A percentile compares a stretch with the other conserved stretches of the same genome.
Conservation (phyloP, 73 alveolate species). For the Paramecium caudatum region DNA sequence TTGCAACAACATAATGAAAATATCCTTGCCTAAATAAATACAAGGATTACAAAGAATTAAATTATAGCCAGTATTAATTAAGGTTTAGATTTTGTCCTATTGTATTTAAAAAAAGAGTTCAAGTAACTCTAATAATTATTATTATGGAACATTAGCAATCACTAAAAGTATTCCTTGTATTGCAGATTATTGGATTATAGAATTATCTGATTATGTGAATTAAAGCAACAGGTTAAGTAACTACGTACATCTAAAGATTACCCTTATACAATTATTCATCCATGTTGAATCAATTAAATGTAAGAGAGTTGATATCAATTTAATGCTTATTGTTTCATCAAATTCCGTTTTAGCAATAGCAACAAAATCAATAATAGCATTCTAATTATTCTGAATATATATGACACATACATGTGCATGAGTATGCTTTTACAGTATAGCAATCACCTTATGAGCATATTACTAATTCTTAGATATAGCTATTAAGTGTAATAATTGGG, state of each 20-base stretch:
- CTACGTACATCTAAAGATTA: not conserved
- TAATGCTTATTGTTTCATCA: not conserved
- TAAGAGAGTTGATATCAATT: slow-evolving; percentile 41
- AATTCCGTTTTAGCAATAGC: not conserved
- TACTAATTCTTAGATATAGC: not conserved
- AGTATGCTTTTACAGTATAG: not conserved
- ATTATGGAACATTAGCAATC: not conserved
- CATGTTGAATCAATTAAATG: slow-evolving; percentile 31
- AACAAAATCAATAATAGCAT: not conserved
- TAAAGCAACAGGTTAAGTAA: not conserved
- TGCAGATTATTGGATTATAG: slow-evolving; percentile 40
- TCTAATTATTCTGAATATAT: slow-evolving; percentile 11
- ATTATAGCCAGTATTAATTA: not conserved
- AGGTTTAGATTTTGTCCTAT: not conserved
- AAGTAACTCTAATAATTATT: not conserved
- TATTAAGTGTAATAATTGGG: not conserved
- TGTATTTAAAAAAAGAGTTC: slow-evolving; percentile 5
- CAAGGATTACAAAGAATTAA: not conserved
- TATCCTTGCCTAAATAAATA: slow-evolving; percentile 52
- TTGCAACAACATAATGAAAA: not conserved
- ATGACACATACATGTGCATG: no score
- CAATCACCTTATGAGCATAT: not conserved
- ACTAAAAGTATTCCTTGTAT: slow-evolving; percentile 2
- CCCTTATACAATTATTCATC: not conserved
- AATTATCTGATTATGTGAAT: not conserved